Evolutionary conservation across 352 stramenopile species (phyloP).

Genomic region (Globisporangium ultimum): DNA sequence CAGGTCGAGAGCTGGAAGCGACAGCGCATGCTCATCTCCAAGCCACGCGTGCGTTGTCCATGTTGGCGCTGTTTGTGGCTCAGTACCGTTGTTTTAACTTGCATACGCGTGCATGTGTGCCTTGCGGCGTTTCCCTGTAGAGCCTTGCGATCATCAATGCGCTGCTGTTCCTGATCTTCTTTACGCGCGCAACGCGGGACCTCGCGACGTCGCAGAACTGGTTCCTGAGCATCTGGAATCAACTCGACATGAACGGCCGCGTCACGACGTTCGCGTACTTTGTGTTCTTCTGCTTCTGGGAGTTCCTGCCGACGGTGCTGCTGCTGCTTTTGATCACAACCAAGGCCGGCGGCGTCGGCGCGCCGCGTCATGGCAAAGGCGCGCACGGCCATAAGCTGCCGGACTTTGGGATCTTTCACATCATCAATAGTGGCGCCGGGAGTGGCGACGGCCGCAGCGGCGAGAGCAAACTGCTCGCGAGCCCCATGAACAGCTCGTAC

Average conservation of each 20-base stretch:
- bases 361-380: slow-evolving; percentile 50
- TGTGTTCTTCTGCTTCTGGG: slow-evolving; percentile 86
- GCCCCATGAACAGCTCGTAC: slow-evolving; percentile 56
- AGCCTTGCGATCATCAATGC: slow-evolving; percentile 79
- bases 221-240: slow-evolving; percentile 85
- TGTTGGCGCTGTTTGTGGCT: background rate
- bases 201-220: slow-evolving; percentile 82
- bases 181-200: slow-evolving; percentile 70
- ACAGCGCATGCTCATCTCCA: slow-evolving; percentile 66
- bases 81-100: background rate
- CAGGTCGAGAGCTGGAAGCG: slow-evolving; percentile 79
- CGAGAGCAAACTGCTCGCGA: slow-evolving; percentile 52
- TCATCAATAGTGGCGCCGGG: slow-evolving; percentile 52
- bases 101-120: slow-evolving; percentile 1
- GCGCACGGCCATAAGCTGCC: slow-evolving; percentile 58
- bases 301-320: slow-evolving; percentile 79
- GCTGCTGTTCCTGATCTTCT: slow-evolving; percentile 80
- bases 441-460: slow-evolving; percentile 18
- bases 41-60: slow-evolving; percentile 46
- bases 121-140: slow-evolving; percentile 17
- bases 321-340: slow-evolving; percentile 80
- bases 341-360: slow-evolving; percentile 75
- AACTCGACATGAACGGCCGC: slow-evolving; percentile 80
- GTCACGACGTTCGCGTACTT: slow-evolving; percentile 80
- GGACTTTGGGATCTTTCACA: slow-evolving; percentile 86